phyloP scores from a whole-genome alignment of 768 basidiomycete species.

The Phlegmacium glaucopus region DNA sequence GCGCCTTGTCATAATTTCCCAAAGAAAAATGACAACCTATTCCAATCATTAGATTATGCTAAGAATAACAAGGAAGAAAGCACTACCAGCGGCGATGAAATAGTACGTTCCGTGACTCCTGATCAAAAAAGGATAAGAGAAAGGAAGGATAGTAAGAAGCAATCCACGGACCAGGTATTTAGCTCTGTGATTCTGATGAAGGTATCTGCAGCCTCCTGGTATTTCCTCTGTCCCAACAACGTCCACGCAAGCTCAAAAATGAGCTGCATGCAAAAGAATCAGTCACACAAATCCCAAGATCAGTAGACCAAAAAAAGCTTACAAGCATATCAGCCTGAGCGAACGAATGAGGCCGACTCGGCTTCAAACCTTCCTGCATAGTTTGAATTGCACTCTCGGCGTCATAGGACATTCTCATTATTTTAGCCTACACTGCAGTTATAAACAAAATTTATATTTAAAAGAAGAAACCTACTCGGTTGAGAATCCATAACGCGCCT shows the following conservation, averaged over 20 bases:
- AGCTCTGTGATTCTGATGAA: constrained; percentile 63
- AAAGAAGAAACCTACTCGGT: constrained; percentile 41
- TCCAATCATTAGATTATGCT: background rate
- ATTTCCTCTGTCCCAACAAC: constrained; percentile 57
- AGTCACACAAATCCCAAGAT: background rate
- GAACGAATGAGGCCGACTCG: constrained; percentile 53
- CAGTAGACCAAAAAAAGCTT: constrained; percentile 11
- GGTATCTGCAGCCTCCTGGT: constrained; percentile 63
- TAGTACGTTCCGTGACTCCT: constrained; percentile 82
- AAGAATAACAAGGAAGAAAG: background rate
- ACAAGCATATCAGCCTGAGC: constrained; percentile 73
- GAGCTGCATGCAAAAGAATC: constrained; percentile 37
- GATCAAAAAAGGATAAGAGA: background rate
- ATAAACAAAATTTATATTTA: background rate
- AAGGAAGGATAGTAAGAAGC: background rate
- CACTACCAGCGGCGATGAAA: constrained; percentile 64
- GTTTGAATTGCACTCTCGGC: constrained; percentile 62
- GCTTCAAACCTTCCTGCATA: constrained; percentile 53
- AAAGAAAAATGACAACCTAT: constrained; percentile 62
- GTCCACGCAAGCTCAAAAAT: constrained; percentile 81
- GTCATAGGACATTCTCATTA: constrained; percentile 67
- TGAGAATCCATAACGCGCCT: constrained; percentile 73
- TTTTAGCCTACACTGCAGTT: constrained; percentile 56
- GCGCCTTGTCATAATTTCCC: constrained; percentile 53
- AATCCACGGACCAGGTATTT: constrained; percentile 58